Evolutionary conservation across 75 land plant genomes (phyloP), one percentile per base, ranked within the genome.

Genomic region (Ceratopteris richardii): DNA sequence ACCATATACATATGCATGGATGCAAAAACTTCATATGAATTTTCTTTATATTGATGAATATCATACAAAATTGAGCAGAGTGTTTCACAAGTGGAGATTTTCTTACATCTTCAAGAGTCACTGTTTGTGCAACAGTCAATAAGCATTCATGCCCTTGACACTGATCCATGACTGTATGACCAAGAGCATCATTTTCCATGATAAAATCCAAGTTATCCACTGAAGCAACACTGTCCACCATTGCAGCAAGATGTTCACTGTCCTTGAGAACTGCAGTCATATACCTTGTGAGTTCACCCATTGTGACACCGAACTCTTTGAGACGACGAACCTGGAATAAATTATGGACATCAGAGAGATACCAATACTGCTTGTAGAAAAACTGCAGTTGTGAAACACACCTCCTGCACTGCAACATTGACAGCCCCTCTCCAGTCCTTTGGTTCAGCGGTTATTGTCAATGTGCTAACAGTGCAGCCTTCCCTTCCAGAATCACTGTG

Each of bases 401-500:
- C 99, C 92, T 95, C 99, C 20, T 95, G 97, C 60, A 87, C 97
- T 57, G 97, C 88, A 71, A 95, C 97, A 77, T 74, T 90, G 31
- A 95, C 72, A 29, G 99, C 97, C 52, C 75, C 86, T 51, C 80
- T 68, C 99, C 97, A 95, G 62, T 87, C 81, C 61, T 67, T 76
- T 4, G 99, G 84, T 56, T 95, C 97, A 22, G 99, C 88, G 58
- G 92, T 87, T 17, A 95, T 81, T 17, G 99, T 89, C 29, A 95
- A 92, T 48, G 99, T 95, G 51, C 87, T 95, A 22, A 95, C 97
- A 18, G 99, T 77, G 56, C 99, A 95, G 33, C 97, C 99, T 73
- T 95, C 99, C 59, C 99, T 75, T 57, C 97, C 99, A 51, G 99
- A 90, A 51, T 95, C 99, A 78, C 99, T 95, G 60, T 95, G 99